These are phyloP conservation scores for Sonneratia alba DNA, from an alignment of 345 rosid genomes.

Conservation along the genomic window DNA sequence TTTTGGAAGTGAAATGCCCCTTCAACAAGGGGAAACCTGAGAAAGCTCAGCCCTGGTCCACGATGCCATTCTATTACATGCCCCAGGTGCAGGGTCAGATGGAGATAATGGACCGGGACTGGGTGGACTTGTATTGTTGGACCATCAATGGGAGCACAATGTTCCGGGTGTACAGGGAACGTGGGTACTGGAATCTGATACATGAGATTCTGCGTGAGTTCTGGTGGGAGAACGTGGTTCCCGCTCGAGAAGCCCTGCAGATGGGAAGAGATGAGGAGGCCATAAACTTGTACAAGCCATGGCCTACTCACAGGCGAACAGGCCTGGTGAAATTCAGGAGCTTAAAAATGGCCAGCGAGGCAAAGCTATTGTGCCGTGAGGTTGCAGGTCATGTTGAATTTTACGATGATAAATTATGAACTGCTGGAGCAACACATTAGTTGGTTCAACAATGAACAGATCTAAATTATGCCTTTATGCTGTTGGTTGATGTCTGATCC, in stretches of 20 bases:
- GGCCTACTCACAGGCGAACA: constrained; percentile 56
- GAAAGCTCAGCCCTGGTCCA: constrained; percentile 67
- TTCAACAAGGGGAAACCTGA: constrained; percentile 91
- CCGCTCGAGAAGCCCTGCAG: constrained; percentile 63
- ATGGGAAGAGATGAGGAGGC: constrained; percentile 47
- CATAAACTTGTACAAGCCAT: constrained; percentile 35
- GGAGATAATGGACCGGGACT: constrained; percentile 85
- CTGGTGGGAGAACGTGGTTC: constrained; percentile 87
- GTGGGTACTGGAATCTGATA: constrained; percentile 61
- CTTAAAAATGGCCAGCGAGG: constrained; percentile 46
- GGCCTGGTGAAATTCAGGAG: constrained; percentile 62
- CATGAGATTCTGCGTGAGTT: constrained; percentile 58
- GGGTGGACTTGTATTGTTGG: constrained; percentile 93
- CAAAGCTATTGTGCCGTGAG: constrained; percentile 65
- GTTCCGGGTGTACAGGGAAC: constrained; percentile 57
- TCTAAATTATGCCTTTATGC: neutral
- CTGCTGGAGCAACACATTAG: neutral
- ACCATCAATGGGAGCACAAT: constrained; percentile 80
- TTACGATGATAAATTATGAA: constrained; percentile 26
- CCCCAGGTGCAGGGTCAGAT: constrained; percentile 95
- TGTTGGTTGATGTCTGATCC: neutral
- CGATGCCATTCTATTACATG: constrained; percentile 82
- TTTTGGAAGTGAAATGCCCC: constrained; percentile 89
- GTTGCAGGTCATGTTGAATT: constrained; percentile 80
- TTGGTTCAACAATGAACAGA: neutral